Evolutionary conservation across 2,329 filamentous ascomycete species (phyloP).

Genomic region (Alternaria metachromatica): DNA sequence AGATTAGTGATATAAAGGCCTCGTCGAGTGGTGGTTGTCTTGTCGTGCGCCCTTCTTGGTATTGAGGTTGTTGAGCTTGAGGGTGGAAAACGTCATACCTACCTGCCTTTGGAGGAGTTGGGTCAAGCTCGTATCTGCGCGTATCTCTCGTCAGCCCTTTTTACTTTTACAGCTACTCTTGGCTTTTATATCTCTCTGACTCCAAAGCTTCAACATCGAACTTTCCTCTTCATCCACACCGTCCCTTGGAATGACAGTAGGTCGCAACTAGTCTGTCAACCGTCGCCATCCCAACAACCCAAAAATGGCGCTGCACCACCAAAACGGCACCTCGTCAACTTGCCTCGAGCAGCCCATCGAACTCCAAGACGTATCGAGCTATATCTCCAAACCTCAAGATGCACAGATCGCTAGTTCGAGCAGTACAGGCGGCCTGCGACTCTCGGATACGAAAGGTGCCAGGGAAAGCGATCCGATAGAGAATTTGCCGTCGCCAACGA

Average conservation of each 20-base stretch:
- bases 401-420: conserved; percentile 22
- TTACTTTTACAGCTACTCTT: not conserved
- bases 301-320: conserved; percentile 33
- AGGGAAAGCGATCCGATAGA: conserved; percentile 40
- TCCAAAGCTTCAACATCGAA: not conserved
- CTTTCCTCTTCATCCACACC: not conserved
- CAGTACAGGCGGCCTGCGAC: conserved; percentile 15
- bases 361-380: conserved; percentile 38
- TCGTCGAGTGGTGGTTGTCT: too few species aligned
- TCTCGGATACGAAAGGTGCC: conserved; percentile 23
- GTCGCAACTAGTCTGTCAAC: not conserved
- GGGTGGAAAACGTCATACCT: not conserved
- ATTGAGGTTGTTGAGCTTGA: not conserved
- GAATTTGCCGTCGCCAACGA: conserved; percentile 56
- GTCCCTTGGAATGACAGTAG: conserved; percentile 16
- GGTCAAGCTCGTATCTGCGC: not conserved
- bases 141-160: not conserved
- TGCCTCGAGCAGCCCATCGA: conserved; percentile 41
- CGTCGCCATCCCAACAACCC: not conserved
- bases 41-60: too few species aligned
- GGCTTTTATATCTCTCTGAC: not conserved
- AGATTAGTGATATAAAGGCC: not conserved
- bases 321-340: conserved; percentile 45
- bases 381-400: conserved; percentile 25
- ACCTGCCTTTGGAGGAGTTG: not conserved